phyloP scores from a whole-genome alignment of 306 rosid genomes.

The Benincasa hispida region DNA sequence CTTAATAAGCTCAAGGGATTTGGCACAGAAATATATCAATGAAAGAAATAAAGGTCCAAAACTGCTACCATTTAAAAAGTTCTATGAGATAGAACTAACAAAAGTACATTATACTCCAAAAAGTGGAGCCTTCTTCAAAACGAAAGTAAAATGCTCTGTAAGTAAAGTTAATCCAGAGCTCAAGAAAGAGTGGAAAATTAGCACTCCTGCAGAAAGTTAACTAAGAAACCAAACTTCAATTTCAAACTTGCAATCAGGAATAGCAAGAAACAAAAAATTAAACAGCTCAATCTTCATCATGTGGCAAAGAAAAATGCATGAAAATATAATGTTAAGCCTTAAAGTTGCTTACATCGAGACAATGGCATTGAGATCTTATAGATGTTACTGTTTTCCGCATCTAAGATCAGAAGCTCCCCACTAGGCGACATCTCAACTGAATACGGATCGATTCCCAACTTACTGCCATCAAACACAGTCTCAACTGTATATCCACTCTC shows the following conservation, averaged over 20 bases:
- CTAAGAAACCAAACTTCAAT: background rate
- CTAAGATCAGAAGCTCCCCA: conserved; percentile 80
- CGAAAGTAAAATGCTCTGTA: conserved; percentile 31
- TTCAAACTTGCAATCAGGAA: background rate
- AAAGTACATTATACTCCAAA: conserved; percentile 21
- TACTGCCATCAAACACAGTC: conserved; percentile 87
- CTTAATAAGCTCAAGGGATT: conserved; percentile 13
- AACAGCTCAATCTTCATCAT: background rate
- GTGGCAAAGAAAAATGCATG: background rate
- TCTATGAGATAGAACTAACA: conserved; percentile 12
- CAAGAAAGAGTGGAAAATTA: background rate
- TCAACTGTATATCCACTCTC: conserved; percentile 85
- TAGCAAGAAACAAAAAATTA: background rate
- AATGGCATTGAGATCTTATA: conserved; percentile 66
- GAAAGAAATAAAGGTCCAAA: conserved; percentile 12
- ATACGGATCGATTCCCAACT: conserved; percentile 88
- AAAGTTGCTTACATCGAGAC: conserved; percentile 52
- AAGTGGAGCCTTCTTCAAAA: conserved; percentile 48
- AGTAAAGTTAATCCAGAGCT: background rate
- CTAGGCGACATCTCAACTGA: conserved; percentile 49
- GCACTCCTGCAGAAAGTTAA: background rate
- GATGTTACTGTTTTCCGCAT: conserved; percentile 79
- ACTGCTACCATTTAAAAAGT: conserved; percentile 16
- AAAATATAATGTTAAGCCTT: background rate
- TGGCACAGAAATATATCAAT: background rate